These are phyloP conservation scores for Esteya vermicola DNA, from an alignment of 2,329 filamentous ascomycete species.

Conservation along the genomic window DNA sequence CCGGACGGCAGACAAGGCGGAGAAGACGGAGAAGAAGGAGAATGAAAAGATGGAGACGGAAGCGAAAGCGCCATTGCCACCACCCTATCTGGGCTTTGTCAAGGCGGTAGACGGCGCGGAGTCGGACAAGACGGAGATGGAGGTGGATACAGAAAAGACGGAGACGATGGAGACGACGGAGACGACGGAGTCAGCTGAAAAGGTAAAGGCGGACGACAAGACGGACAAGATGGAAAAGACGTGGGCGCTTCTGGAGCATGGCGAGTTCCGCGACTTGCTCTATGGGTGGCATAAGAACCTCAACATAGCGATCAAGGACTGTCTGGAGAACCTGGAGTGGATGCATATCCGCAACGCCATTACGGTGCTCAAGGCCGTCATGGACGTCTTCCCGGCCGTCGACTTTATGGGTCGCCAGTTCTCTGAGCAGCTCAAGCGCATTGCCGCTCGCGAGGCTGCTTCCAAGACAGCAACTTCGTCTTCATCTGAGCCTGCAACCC, in stretches of 20 bases:
- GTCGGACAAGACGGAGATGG: no score
- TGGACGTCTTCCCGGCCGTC: slow-evolving; percentile 73
- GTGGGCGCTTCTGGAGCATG: slow-evolving; percentile 59
- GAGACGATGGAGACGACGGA: no score
- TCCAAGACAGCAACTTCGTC: slow-evolving; percentile 23
- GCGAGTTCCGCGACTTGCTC: slow-evolving; percentile 71
- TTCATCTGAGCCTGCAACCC: slow-evolving; percentile 27
- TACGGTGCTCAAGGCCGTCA: slow-evolving; percentile 67
- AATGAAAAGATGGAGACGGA: no score
- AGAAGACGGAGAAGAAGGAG: no score
- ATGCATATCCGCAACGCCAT: slow-evolving; percentile 98
- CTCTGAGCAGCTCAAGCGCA: slow-evolving; percentile 48
- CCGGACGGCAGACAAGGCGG: slow-evolving; percentile 29
- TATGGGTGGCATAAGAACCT: slow-evolving; percentile 86
- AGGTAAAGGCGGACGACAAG: neutral
- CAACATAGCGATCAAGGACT: slow-evolving; percentile 64
- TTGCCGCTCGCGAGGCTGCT: slow-evolving; percentile 45
- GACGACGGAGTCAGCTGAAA: no score
- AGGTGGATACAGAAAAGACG: no score
- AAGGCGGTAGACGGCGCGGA: slow-evolving; percentile 27
- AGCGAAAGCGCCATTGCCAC: no score
- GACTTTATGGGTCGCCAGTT: slow-evolving; percentile 72
- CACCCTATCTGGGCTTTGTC: slow-evolving; percentile 78
- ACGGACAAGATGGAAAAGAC: neutral
- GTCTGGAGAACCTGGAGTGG: slow-evolving; percentile 74